A percentile compares a stretch with the other conserved stretches of the same genome.
Conservation (phyloP, 2,329 filamentous ascomycete species). For the Seiridium cupressi region DNA sequence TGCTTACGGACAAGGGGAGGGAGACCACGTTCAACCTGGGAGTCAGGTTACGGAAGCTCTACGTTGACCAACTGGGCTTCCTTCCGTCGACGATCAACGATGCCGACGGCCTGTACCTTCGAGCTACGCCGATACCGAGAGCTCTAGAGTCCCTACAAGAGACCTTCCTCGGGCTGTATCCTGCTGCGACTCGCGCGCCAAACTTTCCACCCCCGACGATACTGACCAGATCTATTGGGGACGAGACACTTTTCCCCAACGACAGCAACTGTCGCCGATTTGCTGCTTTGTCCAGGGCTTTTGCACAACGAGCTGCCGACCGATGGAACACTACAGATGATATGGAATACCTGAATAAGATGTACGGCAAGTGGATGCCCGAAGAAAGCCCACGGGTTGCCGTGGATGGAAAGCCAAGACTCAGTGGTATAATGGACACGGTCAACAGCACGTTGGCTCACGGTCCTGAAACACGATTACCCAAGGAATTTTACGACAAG, state of each 20-base stretch:
- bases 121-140: conserved; percentile 71
- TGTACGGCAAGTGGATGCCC: conserved; percentile 86
- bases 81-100: conserved; percentile 56
- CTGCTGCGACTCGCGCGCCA: conserved; percentile 41
- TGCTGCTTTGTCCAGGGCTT: conserved; percentile 65
- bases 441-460: conserved; percentile 88
- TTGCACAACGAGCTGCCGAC: conserved; percentile 68
- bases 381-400: conserved; percentile 64
- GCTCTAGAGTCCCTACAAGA: conserved; percentile 78
- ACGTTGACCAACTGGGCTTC: conserved; percentile 72
- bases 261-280: conserved; percentile 73
- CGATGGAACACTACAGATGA: conserved; percentile 76
- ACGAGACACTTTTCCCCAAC: conserved; percentile 81
- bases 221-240: conserved; percentile 59
- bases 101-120: conserved; percentile 66
- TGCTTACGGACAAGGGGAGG: conserved; percentile 73
- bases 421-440: conserved; percentile 92
- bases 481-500: conserved; percentile 82
- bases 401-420: conserved; percentile 78
- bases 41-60: conserved; percentile 65
- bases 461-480: conserved; percentile 74
- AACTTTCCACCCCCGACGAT: conserved; percentile 63
- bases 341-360: conserved; percentile 77
- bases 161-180: conserved; percentile 73
- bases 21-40: conserved; percentile 71